These are phyloP conservation scores for Multifurca ochricompacta DNA, from an alignment of 768 basidiomycete species.

Conservation along the genomic window DNA sequence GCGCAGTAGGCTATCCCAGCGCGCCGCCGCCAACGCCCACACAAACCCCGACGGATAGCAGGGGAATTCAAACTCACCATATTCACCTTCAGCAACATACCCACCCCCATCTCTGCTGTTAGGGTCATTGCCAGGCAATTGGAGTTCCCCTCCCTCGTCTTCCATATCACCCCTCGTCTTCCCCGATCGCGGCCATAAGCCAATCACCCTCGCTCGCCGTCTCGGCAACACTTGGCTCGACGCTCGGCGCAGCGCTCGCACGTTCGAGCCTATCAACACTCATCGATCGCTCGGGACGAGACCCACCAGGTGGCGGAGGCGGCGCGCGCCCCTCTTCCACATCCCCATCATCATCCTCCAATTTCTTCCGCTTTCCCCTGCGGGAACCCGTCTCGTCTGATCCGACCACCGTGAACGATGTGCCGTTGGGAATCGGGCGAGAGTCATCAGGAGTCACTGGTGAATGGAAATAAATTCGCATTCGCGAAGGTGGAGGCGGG, in stretches of 20 bases:
- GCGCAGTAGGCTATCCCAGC: slow-evolving; percentile 25
- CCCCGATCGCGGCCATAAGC: slow-evolving; percentile 83
- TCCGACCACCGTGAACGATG: slow-evolving; percentile 35
- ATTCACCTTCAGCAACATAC: slow-evolving; percentile 7
- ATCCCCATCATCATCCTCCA: slow-evolving; percentile 84
- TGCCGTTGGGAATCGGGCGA: slow-evolving; percentile 60
- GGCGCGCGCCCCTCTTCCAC: slow-evolving; percentile 61
- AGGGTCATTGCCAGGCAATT: slow-evolving; percentile 7
- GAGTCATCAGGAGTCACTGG: slow-evolving; percentile 78
- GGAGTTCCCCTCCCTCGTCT: slow-evolving; percentile 25
- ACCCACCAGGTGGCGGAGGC: slow-evolving; percentile 49
- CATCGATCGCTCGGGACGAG: slow-evolving; percentile 31
- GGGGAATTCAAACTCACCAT: slow-evolving; percentile 28
- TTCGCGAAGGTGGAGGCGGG: slow-evolving; percentile 61
- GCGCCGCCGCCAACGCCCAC: slow-evolving; percentile 26
- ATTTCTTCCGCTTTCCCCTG: slow-evolving; percentile 83
- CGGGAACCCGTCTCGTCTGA: slow-evolving; percentile 44
- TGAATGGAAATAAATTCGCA: slow-evolving; percentile 90
- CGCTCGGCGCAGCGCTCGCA: slow-evolving; percentile 61
- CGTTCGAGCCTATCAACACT: slow-evolving; percentile 51
- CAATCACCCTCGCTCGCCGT: slow-evolving; percentile 71
- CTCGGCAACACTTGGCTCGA: slow-evolving; percentile 57
- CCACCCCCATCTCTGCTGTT: slow-evolving; percentile 7
- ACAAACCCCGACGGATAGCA: slow-evolving; percentile 22
- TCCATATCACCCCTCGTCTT: slow-evolving; percentile 52